Evolutionary conservation across 2,329 filamentous ascomycete species (phyloP).

Genomic region (Sphaerulina musiva): DNA sequence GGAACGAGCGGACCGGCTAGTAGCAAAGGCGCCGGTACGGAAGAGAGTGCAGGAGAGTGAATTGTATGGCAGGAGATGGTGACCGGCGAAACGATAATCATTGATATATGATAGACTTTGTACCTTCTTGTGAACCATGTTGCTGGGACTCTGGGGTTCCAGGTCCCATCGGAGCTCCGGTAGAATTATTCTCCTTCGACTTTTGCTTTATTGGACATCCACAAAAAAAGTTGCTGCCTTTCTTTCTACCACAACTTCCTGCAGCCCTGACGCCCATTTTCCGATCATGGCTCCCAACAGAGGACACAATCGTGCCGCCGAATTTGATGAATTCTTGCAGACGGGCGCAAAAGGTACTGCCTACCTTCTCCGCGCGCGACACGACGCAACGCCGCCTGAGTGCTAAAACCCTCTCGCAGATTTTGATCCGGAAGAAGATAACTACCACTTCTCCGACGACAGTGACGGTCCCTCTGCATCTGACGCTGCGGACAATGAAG

Average conservation of each 20-base stretch:
- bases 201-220: too few relatives aligned
- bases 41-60: slow-evolving; percentile 30
- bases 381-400: neutral
- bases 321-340: slow-evolving; percentile 28
- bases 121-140: neutral
- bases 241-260: too few relatives aligned
- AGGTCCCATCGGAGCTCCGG: too few relatives aligned
- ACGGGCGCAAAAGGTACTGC: slow-evolving; percentile 27
- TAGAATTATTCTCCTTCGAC: too few relatives aligned
- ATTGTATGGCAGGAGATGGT: slow-evolving; percentile 35
- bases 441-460: slow-evolving; percentile 33
- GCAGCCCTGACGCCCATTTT: neutral
- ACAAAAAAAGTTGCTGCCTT: too few relatives aligned
- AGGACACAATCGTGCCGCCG: slow-evolving; percentile 26
- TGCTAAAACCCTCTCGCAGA: slow-evolving; percentile 46
- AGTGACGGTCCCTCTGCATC: slow-evolving; percentile 47
- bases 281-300: slow-evolving; percentile 24
- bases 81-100: neutral
- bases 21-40: slow-evolving; percentile 18
- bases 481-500: slow-evolving; percentile 41
- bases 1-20: slow-evolving; percentile 8
- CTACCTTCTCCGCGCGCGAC: slow-evolving; percentile 4
- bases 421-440: slow-evolving; percentile 66
- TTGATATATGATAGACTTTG: neutral
- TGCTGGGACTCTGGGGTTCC: neutral